These are phyloP conservation scores for Aspergillus clavatus DNA, from an alignment of 2,329 filamentous ascomycete species.

Conservation along the genomic window DNA sequence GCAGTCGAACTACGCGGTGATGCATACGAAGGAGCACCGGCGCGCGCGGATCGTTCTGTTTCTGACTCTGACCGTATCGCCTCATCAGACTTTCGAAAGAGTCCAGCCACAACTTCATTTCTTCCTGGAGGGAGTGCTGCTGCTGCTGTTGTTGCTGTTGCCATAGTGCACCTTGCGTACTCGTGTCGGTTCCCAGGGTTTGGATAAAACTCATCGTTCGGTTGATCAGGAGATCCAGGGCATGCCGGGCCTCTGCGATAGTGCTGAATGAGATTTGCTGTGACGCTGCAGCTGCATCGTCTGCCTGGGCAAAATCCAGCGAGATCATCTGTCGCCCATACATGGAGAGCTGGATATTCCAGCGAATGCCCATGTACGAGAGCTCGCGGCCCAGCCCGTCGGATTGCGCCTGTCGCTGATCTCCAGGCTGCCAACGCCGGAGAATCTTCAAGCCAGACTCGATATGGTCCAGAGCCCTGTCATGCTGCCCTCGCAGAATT, in stretches of 20 bases:
- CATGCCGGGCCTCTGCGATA: background rate
- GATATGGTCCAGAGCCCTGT: constrained; percentile 18
- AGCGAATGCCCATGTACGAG: constrained; percentile 7
- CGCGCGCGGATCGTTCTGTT: constrained; percentile 9
- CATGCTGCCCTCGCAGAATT: constrained; percentile 15
- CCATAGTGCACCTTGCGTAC: background rate
- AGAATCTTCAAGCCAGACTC: constrained; percentile 19
- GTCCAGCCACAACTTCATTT: constrained; percentile 8
- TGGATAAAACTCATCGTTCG: background rate
- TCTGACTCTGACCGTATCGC: constrained; percentile 1
- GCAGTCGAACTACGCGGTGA: constrained; percentile 10
- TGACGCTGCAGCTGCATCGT: background rate
- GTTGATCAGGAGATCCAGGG: background rate
- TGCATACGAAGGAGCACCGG: constrained; percentile 13
- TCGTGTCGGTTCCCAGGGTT: constrained; percentile 3
- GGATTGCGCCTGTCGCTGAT: background rate
- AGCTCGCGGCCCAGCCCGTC: background rate
- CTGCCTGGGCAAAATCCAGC: background rate
- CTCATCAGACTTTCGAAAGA: constrained; percentile 9
- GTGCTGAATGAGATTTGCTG: background rate
- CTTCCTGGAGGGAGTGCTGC: background rate
- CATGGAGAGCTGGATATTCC: background rate
- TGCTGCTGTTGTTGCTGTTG: constrained; percentile 3
- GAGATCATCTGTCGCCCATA: background rate
- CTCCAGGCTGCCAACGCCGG: background rate